Evolutionary conservation across 192 early-diverging fungal species (phyloP), one percentile per base, ranked within the genome.

Genomic region (Entomortierella lignicola): DNA sequence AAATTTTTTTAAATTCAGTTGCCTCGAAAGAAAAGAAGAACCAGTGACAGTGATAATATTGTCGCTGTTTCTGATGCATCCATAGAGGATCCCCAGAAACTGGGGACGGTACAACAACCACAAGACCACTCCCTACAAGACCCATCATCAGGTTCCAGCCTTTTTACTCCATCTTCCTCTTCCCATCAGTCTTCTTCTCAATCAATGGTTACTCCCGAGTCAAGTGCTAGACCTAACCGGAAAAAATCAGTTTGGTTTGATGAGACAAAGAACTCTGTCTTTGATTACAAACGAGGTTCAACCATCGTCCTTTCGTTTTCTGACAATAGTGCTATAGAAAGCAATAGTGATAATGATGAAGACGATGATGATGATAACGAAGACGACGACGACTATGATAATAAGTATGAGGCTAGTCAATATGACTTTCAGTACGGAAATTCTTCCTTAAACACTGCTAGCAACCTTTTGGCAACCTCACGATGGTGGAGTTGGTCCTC

Each of bases 241-340:
- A 29, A 23, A n/a, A 69, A 69, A 32, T 52, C 67, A 17, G 57
- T 69, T 8, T 57, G 50, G 6, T 60, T 69, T 48, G 67, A 69
- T 42, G 67, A 69, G 42, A 48, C 32, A 12, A 69, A 60, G 26
- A 69, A 69, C 21, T 17, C 57, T 13, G 47, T 70, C n/a, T 55
- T 70, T 32, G 37, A 10, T 6, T 61, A 70, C 18, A 15, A 18
- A 20, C 47, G 37, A 17, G 29, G 59, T 8, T 70, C 68, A 1
- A 55, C 59, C 4, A 60, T 62, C 20, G 17, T 26, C 7, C n/a
- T 44, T 13, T 30, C 47, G 29, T 29, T 55, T 7, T 7, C 55
- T 18, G 21, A 37, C 0, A 29, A 15, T 20, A 39, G 32, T 47
- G 2, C n/a, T 0, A 31, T 43, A 0, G 6, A 20, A 2, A 12